Evolutionary conservation across 805 yeast species (phyloP), one percentile per base, ranked within the genome.

Genomic region (Candida multigemmis): DNA sequence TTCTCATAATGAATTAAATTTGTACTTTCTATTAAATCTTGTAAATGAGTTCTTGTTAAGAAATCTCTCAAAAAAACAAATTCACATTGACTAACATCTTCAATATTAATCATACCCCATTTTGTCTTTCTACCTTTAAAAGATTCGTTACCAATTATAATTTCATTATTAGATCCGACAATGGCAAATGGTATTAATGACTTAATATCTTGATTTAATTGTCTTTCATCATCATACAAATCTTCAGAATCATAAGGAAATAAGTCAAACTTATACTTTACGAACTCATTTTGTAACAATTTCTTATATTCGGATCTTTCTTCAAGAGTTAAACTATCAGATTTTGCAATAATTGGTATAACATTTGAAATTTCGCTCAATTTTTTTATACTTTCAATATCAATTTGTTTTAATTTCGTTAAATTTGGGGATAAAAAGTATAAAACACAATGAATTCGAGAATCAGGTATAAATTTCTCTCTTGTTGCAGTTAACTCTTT

Each of bases 401-500:
- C 98, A 41, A 91, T 65, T 19, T 80, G 75, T 42, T 77, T 77
- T 47, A 89, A 74, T n/a, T 91, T 91, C 42, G 74, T 74, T 39
- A 82, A 83, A 37, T 82, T 81, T 40, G 96, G 96, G 47, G 85
- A 83, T 42, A 89, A 72, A 52, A 89, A 89, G 56, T 85, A 89
- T 44, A 89, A 65, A 27, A 89, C 80, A 41, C 94, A 86, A 64
- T 89, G 98, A 30, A 89, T 94, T 48, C 97, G 75, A 8, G 95
- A 73, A 56, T 89, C 98, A 21, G 68, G 72, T 34, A 87, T 80
- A 47, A 65, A 58, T 53, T 71, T 71, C 48, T 86, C 96, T 58
- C 97, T 78, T 46, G 82, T 85, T 7, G 97, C 96, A 12, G 94
- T 89, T 52, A 89, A 76, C 58, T 87, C 97, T 54, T 81, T 83